Evolutionary conservation across 306 rosid species (phyloP), one percentile per base, ranked within the genome.

Genomic region (Malus sylvestris): DNA sequence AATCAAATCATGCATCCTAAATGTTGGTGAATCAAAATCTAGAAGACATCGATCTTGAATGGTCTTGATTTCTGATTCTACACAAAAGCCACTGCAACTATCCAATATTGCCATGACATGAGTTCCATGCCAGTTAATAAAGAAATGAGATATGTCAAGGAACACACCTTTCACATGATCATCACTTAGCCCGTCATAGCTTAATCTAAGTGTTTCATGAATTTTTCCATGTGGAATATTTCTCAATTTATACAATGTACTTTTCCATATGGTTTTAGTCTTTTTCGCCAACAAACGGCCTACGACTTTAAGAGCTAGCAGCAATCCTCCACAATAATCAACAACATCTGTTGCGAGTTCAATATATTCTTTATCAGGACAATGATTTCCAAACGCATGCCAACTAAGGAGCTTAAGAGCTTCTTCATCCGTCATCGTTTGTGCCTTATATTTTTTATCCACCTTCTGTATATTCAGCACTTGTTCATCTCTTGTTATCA

Each of bases 91-190:
- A 46, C 60, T 53, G 22, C 88, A 87, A 0, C 76, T 85, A 61
- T 84, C 78, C 6, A 84, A 59, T 29, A 82, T 67, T 42, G 80
- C 22, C 0, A 71, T 61, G 8, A 84, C 88, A 6, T 67, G 0
- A 29, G 3, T 38, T 63, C 29, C 30, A 73, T 0, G 55, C 57
- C 74, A 70, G 67, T 3, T 83, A 1, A 80, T 52, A 68, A 87
- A 84, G 76, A 82, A 87, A 71, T 80, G 78, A 18, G 76, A 72
- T 29, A 87, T 51, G 38, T 87, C 85, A 42, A 82, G 86, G 27
- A 87, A 87, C 44, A 80, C 78, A 29, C 77, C 83, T 46, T 58
- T 80, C 6, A 30, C 61, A n/a, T 30, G 52, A 0, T 52, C 82
- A 16, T 32, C 44, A 27, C 10, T 61, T 9, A 83, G 52, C 5